Base-by-base conservation (phyloP, 2,329 filamentous ascomycete species). In the Trichoderma atrobrunneum region DNA sequence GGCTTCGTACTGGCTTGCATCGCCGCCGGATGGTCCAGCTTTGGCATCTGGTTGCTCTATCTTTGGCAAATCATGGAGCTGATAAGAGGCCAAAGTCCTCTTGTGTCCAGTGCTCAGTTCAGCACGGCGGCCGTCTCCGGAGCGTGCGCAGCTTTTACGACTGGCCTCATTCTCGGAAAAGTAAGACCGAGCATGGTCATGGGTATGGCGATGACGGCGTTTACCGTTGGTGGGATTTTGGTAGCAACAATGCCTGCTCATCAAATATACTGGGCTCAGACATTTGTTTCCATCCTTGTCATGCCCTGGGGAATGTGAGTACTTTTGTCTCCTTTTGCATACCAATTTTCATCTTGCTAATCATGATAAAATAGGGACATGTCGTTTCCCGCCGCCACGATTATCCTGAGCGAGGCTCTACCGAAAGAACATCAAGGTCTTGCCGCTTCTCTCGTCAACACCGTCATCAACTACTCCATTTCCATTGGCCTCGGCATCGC, bases 391-490 rank as follows among this genome's bases (percentile, higher is more conserved):
- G 85, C 88, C 0, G 87, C 86, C 1, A 89, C 85, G 0, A 79
- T 90, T 18, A 82, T 91, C 36, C 81, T 91, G 28, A 86, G 84
- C 54, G 85, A 89, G 73, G 81, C 79, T 30, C 80, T 85, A 12
- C 76, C 80, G 26, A 79, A 78, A 65, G 77, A 79, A 61, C 80
- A 85, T 73, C 81, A 84, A 76, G 82, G 82, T n/a, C 79, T 83
- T 26, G 82, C 79, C 7, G 82, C 80, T 36, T 86, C 83, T 21
- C 78, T 91, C 21, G 86, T 90, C 63, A 87, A 86, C 73, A 90
- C 89, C 0, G 82, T 89, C 56, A 86, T 91, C 74, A 91, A 92
- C 78, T 92, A 91, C 77, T 86, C 84, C 73, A 90, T 91, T 54
- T 88, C 87, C 1, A 79, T 91, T 16, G 88, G 87, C 0, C 81